Evolutionary conservation across 371 early-diverging fungal species (phyloP), one percentile per base, ranked within the genome.

Genomic region (Mortierella sp.): DNA sequence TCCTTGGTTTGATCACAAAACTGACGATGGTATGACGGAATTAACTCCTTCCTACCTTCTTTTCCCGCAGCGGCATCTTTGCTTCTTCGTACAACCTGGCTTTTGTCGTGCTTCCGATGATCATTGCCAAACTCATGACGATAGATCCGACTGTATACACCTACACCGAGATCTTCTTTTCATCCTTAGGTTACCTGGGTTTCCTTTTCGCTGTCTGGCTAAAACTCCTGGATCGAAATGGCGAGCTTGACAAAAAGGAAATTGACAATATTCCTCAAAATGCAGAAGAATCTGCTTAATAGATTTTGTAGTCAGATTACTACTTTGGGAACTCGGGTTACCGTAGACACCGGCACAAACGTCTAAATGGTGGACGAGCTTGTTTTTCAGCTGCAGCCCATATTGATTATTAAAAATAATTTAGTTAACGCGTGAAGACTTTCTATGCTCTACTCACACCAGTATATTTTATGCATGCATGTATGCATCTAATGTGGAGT

Each of bases 81-180:
- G 28, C 78, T 19, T 65, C 79, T 2, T 34, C 67, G 2, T 43
- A 43, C 37, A 87, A 87, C 49, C 9, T 84, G 4, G 72, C 83
- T 0, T 63, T 83, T 28, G 73, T 75, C 11, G 46, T 79, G 6
- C 79, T 84, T 39, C 87, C 86, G 24, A 64, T 82, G 47, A 57
- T 75, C 28, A 80, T 83, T 19, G 88, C 86, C 6, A 59, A 53
- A 26, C 46, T 76, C 12, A 58, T 62, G 56, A 64, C 70, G 6
- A 23, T 60, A 15, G 76, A 76, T 21, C 72, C 76, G 28, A 51
- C 59, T 4, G 58, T 60, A 34, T 76, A 58, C 49, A 54, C 48
- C 0, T 56, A 46, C 9, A 54, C 49, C 12, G 76, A 76, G 39
- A 50, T 60, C 21, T 60, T 70, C 15, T 60, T 64, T 50, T 39